Evolutionary conservation across 148 eudicot genomes (phyloP), one percentile per base, ranked within the genome.

Genomic region (Mesembryanthemum crystallinum): DNA sequence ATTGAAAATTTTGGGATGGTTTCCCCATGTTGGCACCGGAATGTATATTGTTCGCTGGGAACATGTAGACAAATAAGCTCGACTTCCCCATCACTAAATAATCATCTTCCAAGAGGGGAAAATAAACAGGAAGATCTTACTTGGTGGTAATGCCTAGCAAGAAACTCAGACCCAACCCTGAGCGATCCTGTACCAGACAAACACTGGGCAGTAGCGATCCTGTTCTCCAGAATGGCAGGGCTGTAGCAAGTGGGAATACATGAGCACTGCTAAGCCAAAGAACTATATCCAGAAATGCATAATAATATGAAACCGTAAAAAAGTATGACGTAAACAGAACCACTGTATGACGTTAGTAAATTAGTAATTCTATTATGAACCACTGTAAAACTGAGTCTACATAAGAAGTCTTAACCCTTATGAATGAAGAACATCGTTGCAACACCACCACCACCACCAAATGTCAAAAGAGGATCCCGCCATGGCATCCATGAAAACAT

Each of bases 131-230:
- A 59, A 78, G 59, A 75, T n/a, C 20, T 78, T 77, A 95, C 98
- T 82, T 92, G 86, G 73, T 89, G 96, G 85, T 94, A 90, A 77
- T 94, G 97, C 73, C 83, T 88, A 25, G 98, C 96, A 81, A 94
- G 83, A 82, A 94, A 94, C 63, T 94, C 98, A 58, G 83, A 76
- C 75, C 98, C 98, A 83, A 94, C 98, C 81, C 98, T 86, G 71
- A 94, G 85, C 20, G 98, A 94, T 51, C 98, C 98, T 47, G 98
- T 92, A 37, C 97, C 98, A 75, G 98, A 94, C 87, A 92, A 90
- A 74, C 97, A 85, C 88, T 92, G 98, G 70, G 91, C 89, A 55
- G 97, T 92, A 60, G 98, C 89, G 33, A 94, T 88, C 80, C 96
- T 86, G 83, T 90, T 88, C 81, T 92, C 97, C 70, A 77, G 77